These are phyloP conservation scores for Ampelomyces quisqualis DNA, from an alignment of 2,329 filamentous ascomycete genomes.

Conservation along the genomic window DNA sequence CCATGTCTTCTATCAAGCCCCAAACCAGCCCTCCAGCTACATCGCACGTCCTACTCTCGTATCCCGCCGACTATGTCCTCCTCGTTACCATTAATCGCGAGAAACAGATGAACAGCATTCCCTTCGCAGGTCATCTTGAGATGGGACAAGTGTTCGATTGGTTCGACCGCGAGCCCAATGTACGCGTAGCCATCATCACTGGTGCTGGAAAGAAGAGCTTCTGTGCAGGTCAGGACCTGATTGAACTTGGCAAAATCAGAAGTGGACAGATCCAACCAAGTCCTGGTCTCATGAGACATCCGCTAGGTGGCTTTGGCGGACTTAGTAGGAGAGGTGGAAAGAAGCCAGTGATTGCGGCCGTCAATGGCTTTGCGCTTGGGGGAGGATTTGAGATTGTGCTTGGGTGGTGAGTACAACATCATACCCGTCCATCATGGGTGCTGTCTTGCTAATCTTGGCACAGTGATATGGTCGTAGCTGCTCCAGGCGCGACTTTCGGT, in stretches of 20 bases:
- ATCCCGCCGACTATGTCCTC: slow-evolving; percentile 51
- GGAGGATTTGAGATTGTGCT: slow-evolving; percentile 60
- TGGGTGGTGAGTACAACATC: slow-evolving; percentile 55
- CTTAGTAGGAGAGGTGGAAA: slow-evolving; percentile 59
- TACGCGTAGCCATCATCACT: slow-evolving; percentile 52
- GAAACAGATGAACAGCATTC: slow-evolving; percentile 50
- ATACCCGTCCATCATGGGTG: too few relatives aligned
- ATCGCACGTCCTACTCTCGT: slow-evolving; percentile 45
- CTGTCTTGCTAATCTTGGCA: slow-evolving; percentile 7
- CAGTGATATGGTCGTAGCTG: slow-evolving; percentile 57
- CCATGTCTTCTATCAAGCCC: slow-evolving; percentile 29
- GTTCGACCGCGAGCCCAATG: slow-evolving; percentile 55
- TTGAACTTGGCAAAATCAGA: slow-evolving; percentile 45
- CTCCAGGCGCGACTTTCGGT: slow-evolving; percentile 54
- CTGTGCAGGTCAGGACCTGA: slow-evolving; percentile 58
- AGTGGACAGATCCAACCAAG: slow-evolving; percentile 25
- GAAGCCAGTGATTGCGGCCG: slow-evolving; percentile 62
- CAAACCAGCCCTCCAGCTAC: slow-evolving; percentile 35
- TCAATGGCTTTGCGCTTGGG: slow-evolving; percentile 59
- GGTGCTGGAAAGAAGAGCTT: slow-evolving; percentile 57
- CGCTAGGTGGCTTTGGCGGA: slow-evolving; percentile 55
- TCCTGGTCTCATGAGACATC: slow-evolving; percentile 41
- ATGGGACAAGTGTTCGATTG: slow-evolving; percentile 54
- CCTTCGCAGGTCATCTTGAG: slow-evolving; percentile 50
- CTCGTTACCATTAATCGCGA: slow-evolving; percentile 58